These are phyloP conservation scores for Tubosaeta brunneosetosa DNA, from an alignment of 768 basidiomycete genomes.

Conservation along the genomic window DNA sequence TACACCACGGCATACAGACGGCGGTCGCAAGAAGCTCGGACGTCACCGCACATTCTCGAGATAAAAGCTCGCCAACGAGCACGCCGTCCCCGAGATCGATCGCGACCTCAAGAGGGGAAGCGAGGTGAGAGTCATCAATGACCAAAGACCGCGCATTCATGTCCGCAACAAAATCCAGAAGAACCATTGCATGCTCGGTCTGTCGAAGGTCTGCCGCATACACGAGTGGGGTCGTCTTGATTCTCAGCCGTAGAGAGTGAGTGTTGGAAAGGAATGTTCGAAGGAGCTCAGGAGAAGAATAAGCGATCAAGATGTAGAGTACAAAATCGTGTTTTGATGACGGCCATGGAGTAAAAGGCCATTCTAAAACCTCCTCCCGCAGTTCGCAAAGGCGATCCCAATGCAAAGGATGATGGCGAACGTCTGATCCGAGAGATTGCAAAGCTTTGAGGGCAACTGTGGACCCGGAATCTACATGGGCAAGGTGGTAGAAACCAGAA, in stretches of 20 bases:
- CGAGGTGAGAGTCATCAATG: neutral
- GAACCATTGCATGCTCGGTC: neutral
- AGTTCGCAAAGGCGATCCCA: neutral
- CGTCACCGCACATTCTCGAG: neutral
- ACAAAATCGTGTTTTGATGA: neutral
- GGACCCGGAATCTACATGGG: neutral
- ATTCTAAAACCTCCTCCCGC: neutral
- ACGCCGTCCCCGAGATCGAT: neutral
- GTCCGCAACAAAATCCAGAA: neutral
- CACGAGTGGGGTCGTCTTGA: conserved; percentile 7
- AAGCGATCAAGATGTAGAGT: neutral
- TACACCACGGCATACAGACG: conserved; percentile 4
- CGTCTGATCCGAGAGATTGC: neutral
- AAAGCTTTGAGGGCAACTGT: neutral
- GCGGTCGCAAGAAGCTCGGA: neutral
- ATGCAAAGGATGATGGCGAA: neutral
- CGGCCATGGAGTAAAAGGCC: conserved; percentile 3
- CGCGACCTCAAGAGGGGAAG: neutral
- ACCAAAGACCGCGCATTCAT: neutral
- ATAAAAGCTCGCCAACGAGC: neutral
- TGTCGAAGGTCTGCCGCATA: conserved; percentile 6
- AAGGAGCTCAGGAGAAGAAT: neutral
- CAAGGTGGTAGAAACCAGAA: neutral
- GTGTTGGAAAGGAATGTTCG: neutral
- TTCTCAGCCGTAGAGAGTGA: neutral